Base-by-base conservation (phyloP, 768 basidiomycete genomes). In the Termitomyces sp. region DNA sequence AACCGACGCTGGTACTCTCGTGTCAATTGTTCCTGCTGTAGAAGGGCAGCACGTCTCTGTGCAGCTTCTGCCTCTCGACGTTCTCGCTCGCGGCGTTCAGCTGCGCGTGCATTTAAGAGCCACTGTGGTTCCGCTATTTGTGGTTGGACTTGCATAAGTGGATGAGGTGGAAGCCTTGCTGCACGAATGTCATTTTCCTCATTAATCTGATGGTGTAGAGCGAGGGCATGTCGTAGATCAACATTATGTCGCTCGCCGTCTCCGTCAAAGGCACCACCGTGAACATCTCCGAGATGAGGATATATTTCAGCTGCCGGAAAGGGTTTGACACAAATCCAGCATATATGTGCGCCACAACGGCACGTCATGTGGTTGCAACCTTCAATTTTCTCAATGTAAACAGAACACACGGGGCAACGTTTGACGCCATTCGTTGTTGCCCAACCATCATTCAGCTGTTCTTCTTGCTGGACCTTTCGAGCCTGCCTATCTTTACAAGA, bases 301-400 rank as follows among this genome's bases (percentile, higher is more conserved):
- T 65, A 65, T 31, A 60, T 60, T 34, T 61, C 36, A n/a, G 30
- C 8, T 13, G 8, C 37, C 8, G 61, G 51, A 47, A 85, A 85
- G 5, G 72, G 51, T 8, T 68, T 68, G 72, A 82, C 68, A 58
- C 86, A 87, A 8, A 69, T 68, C 86, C 82, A 84, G 59, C 81
- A 83, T 27, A 83, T 75, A 64, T 85, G 82, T 11, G 74, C 74
- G 3, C 77, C 76, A 63, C 83, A 84, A 55, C 58, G 70, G 65
- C 83, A 85, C 2, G 65, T 60, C 70, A 84, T 78, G 65, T 83
- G 83, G 65, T 84, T 82, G 68, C 83, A 85, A 0, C 83, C 83
- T 27, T 72, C 78, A 5, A 61, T 74, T 66, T 82, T 84, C 66
- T 81, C 73, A 45, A 84, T 78, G 65, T 70, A 73, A 7, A 76